Percentiles rank a stretch among this genome's conserved stretches.
Conservation (phyloP, 2,329 filamentous ascomycete species). For the Paecilomyces fulvus region DNA sequence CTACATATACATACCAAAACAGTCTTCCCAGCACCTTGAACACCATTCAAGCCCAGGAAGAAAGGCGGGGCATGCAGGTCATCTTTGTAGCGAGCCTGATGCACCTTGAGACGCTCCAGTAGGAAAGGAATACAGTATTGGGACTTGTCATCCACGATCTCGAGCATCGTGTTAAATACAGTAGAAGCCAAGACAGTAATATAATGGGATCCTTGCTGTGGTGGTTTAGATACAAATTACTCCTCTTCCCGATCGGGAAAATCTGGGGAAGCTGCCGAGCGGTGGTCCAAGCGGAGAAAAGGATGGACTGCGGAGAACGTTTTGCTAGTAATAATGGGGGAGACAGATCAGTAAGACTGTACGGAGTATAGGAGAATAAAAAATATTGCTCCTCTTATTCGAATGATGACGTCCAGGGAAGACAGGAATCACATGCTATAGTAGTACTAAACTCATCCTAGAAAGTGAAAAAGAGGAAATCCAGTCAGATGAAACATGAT, state of each 20-base stretch:
- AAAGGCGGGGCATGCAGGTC: slow-evolving; percentile 52
- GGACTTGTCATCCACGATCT: slow-evolving; percentile 68
- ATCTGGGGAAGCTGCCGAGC: background rate
- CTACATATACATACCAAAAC: slow-evolving; percentile 54
- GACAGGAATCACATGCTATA: background rate
- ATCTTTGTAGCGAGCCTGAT: slow-evolving; percentile 36
- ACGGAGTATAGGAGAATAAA: too few species aligned
- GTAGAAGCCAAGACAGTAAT: background rate
- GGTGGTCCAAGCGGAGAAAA: background rate
- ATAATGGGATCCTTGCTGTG: background rate
- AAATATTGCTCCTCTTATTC: background rate
- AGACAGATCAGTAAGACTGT: too few species aligned
- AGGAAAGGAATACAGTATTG: slow-evolving; percentile 72
- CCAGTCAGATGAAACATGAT: background rate
- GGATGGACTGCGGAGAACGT: background rate
- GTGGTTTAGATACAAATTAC: background rate
- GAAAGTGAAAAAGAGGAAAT: background rate
- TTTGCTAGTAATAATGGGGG: background rate
- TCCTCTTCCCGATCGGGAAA: background rate
- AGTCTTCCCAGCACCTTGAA: slow-evolving; percentile 89
- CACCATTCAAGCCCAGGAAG: slow-evolving; percentile 79
- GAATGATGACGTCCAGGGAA: background rate
- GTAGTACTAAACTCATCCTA: too few species aligned
- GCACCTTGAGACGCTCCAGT: slow-evolving; percentile 48
- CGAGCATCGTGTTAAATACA: slow-evolving; percentile 31